Evolutionary conservation across 345 rosid genomes (phyloP).

Genomic region (Streptanthus diversifolius): DNA sequence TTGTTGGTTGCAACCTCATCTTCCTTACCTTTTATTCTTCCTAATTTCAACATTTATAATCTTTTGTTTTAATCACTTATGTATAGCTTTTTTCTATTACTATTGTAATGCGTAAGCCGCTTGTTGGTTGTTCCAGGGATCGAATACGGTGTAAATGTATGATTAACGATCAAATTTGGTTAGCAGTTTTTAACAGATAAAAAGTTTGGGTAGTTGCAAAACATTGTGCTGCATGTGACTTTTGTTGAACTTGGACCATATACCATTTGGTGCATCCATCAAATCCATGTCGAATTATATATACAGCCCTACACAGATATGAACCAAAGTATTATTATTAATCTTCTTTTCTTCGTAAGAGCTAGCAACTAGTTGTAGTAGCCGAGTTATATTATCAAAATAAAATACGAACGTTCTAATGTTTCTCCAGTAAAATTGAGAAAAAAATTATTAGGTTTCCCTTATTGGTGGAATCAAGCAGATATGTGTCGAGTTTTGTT

Average conservation of each 20-base stretch:
- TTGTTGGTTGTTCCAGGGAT: background rate
- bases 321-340: background rate
- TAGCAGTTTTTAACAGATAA: constrained; percentile 6
- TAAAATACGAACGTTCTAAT: background rate
- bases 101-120: background rate
- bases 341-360: background rate
- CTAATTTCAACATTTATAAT: constrained; percentile 12
- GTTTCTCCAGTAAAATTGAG: background rate
- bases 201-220: constrained; percentile 19
- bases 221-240: constrained; percentile 29
- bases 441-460: too few relatives aligned
- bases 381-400: background rate
- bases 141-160: background rate
- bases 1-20: constrained; percentile 58
- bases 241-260: constrained; percentile 16
- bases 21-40: constrained; percentile 14
- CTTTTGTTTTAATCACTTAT: background rate
- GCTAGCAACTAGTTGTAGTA: background rate
- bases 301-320: background rate
- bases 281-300: constrained; percentile 6
- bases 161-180: background rate
- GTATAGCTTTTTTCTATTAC: background rate
- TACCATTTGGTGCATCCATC: constrained; percentile 30
- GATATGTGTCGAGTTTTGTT: background rate
- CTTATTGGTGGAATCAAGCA: background rate